Conservation (phyloP, 495 filamentous ascomycete genomes). For the Penicillium cinerascens region DNA sequence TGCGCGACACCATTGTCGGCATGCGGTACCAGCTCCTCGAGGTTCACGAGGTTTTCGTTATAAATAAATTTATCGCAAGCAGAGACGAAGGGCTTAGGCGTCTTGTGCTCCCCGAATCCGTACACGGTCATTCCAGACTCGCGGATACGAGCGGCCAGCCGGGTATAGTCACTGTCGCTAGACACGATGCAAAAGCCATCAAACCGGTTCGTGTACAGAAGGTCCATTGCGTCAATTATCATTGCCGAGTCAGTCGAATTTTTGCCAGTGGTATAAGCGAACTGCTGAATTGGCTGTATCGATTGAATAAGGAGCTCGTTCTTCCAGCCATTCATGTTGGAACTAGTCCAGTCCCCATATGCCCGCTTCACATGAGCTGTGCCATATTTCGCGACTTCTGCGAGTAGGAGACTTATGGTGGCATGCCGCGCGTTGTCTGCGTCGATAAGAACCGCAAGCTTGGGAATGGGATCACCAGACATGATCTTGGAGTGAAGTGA, state of each 20-base stretch:
- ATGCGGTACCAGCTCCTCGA: constrained; percentile 3
- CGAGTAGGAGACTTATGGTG: background rate
- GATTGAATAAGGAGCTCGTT: background rate
- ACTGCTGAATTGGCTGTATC: background rate
- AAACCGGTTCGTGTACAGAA: background rate
- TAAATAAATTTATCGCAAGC: constrained; percentile 9
- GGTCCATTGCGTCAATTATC: constrained; percentile 5
- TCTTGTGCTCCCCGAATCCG: constrained; percentile 3
- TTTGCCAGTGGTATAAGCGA: background rate
- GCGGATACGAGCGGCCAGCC: constrained; percentile 9
- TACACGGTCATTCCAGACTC: constrained; percentile 6
- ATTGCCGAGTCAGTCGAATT: constrained; percentile 1
- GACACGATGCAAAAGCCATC: background rate
- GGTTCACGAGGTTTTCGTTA: constrained; percentile 1
- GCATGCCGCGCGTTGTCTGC: no score
- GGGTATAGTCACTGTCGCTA: background rate
- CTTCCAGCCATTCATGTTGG: background rate
- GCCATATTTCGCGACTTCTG: background rate
- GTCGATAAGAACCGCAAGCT: no score
- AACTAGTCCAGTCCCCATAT: background rate
- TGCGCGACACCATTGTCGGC: background rate
- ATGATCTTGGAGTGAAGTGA: no score
- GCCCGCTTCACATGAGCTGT: background rate
- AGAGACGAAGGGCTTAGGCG: constrained; percentile 5
- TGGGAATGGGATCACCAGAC: no score